A percentile compares a stretch with the other conserved stretches of the same genome.
These are phyloP conservation scores for Zelonia costaricensis DNA, from an alignment of 208 protist species.

Conservation along the genomic window DNA sequence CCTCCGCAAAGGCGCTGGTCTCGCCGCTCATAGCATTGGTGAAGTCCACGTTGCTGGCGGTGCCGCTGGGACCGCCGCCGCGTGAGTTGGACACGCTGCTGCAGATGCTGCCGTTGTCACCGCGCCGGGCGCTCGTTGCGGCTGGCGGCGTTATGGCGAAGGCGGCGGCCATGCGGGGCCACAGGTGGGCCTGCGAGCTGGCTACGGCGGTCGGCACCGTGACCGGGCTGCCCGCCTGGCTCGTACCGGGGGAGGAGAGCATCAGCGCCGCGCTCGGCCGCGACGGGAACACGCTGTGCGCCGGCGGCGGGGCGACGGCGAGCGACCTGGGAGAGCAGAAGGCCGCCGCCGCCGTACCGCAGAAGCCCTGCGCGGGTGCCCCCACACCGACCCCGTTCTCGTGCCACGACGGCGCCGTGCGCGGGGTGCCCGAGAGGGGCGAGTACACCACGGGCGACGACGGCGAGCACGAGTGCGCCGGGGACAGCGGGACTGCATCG, in stretches of 20 bases:
- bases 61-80: not conserved
- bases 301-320: not conserved
- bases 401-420: constrained; percentile 11
- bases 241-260: not conserved
- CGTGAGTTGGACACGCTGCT: not conserved
- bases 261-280: not conserved
- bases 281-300: constrained; percentile 5
- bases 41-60: too few relatives aligned
- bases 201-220: not conserved
- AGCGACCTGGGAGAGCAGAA: constrained; percentile 1
- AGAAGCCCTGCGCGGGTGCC: too few relatives aligned
- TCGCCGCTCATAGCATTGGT: too few relatives aligned
- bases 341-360: not conserved
- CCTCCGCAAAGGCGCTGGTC: too few relatives aligned
- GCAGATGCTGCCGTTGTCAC: not conserved
- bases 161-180: not conserved
- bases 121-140: not conserved
- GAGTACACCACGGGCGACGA: constrained; percentile 22
- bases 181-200: not conserved
- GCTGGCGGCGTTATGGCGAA: not conserved
- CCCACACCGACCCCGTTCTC: not conserved
- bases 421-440: constrained; percentile 12
- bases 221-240: constrained; percentile 4
- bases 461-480: constrained; percentile 13
- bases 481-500: constrained; percentile 8